Percentiles rank a stretch among this genome's conserved stretches.
These are phyloP conservation scores for Yamadazyma sp. DNA, from an alignment of 1,139 yeast species.

Conservation along the genomic window DNA sequence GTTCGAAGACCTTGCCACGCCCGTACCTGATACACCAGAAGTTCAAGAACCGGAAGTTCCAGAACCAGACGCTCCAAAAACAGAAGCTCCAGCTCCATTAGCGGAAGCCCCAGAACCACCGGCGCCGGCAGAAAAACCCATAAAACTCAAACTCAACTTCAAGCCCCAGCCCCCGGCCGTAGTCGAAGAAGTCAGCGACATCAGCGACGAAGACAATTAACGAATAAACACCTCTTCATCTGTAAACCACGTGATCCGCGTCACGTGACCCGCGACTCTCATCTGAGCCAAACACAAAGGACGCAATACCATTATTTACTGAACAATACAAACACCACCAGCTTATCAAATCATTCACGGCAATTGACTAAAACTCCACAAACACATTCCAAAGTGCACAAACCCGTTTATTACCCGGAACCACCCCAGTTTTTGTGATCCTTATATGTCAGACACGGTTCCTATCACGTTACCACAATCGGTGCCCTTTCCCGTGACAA, in stretches of 20 bases:
- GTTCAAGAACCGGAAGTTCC: too few species aligned
- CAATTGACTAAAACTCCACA: too few species aligned
- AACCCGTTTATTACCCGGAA: not conserved
- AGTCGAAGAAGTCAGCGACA: constrained; percentile 9
- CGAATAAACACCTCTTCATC: too few species aligned
- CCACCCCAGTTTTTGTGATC: not conserved
- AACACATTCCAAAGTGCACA: not conserved
- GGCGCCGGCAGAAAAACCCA: not conserved
- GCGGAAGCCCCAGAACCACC: not conserved
- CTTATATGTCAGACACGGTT: constrained; percentile 17
- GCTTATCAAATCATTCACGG: too few species aligned
- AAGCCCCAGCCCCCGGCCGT: constrained; percentile 1
- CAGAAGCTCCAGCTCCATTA: too few species aligned
- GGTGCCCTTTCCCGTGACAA: constrained; percentile 68
- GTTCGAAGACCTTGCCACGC: not conserved
- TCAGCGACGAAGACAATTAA: constrained; percentile 9
- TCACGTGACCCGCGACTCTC: too few species aligned
- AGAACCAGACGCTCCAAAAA: too few species aligned
- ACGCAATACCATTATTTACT: too few species aligned
- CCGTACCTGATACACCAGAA: not conserved
- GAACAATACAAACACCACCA: not conserved
- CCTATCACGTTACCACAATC: constrained; percentile 50
- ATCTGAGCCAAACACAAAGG: too few species aligned
- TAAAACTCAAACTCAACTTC: constrained; percentile 5
- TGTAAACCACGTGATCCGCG: too few species aligned